Percentiles rank a stretch among this genome's conserved stretches.
Conservation (phyloP, 2,329 filamentous ascomycete species). For the Aspergillus sp. region DNA sequence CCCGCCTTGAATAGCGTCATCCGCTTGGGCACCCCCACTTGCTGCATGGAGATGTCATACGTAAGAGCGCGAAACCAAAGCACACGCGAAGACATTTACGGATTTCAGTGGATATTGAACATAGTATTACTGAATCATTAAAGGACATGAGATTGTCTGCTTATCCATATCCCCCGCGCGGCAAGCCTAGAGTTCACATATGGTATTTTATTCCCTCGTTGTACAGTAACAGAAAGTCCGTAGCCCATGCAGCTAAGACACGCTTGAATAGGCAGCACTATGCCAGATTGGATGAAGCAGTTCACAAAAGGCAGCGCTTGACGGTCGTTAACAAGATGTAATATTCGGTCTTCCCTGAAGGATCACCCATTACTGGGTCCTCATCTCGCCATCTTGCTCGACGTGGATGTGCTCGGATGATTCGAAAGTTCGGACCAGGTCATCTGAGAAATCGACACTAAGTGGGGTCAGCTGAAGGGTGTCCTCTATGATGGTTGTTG, state of each 20-base stretch:
- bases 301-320: background rate
- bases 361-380: conserved; percentile 62
- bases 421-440: conserved; percentile 64
- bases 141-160: background rate
- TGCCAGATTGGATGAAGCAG: background rate
- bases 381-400: conserved; percentile 71
- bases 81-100: background rate
- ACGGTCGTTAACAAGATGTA: background rate
- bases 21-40: background rate
- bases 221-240: conserved; percentile 13
- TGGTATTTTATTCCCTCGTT: background rate
- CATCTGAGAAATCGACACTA: conserved; percentile 72
- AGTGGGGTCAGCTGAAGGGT: conserved; percentile 8
- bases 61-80: background rate
- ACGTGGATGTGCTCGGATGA: conserved; percentile 73
- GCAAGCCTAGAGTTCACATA: conserved; percentile 2
- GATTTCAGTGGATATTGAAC: background rate
- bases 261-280: background rate
- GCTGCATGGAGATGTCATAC: background rate
- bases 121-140: background rate
- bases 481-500: background rate
- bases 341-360: background rate
- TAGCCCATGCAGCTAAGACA: conserved; percentile 16
- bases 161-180: conserved; percentile 1
- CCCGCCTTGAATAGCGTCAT: background rate